Evolutionary conservation across 2,329 filamentous ascomycete genomes (phyloP).

Genomic region (Coleophoma eucalyptorum): DNA sequence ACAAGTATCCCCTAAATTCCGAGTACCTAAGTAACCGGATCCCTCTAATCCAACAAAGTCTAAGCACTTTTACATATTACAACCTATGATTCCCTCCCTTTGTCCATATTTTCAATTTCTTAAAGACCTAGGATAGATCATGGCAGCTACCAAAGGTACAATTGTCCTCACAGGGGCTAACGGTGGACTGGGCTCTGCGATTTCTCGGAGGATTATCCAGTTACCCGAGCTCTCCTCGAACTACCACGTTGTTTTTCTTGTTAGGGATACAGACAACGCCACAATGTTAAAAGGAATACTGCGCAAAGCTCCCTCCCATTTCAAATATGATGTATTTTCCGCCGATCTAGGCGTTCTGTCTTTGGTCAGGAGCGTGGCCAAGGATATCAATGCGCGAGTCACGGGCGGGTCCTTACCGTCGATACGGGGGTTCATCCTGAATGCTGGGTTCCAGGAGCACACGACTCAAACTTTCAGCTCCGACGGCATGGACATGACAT

Average conservation of each 20-base stretch:
- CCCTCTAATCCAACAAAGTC: too few relatives aligned
- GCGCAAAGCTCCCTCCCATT: neutral
- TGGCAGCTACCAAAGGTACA: constrained; percentile 12
- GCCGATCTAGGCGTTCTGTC: constrained; percentile 8
- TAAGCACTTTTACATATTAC: too few relatives aligned
- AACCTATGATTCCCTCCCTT: too few relatives aligned
- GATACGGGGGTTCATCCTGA: constrained; percentile 19
- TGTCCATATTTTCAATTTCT: too few relatives aligned
- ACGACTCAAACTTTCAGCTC: constrained; percentile 22
- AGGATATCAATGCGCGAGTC: constrained; percentile 13
- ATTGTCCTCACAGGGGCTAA: constrained; percentile 20
- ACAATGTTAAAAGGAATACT: constrained; percentile 5
- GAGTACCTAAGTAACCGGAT: too few relatives aligned
- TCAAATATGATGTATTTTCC: constrained; percentile 1
- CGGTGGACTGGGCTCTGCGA: constrained; percentile 19
- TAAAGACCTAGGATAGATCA: too few relatives aligned
- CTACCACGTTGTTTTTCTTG: too few relatives aligned
- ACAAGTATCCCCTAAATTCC: too few relatives aligned
- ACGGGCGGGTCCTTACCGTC: constrained; percentile 12
- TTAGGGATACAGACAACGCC: constrained; percentile 6
- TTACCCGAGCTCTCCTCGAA: neutral
- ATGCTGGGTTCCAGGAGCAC: constrained; percentile 15
- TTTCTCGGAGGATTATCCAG: neutral
- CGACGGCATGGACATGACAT: constrained; percentile 30
- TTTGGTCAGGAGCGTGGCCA: constrained; percentile 1